Base-by-base conservation (phyloP, 352 stramenopile genomes). In the Phytophthora pisi region DNA sequence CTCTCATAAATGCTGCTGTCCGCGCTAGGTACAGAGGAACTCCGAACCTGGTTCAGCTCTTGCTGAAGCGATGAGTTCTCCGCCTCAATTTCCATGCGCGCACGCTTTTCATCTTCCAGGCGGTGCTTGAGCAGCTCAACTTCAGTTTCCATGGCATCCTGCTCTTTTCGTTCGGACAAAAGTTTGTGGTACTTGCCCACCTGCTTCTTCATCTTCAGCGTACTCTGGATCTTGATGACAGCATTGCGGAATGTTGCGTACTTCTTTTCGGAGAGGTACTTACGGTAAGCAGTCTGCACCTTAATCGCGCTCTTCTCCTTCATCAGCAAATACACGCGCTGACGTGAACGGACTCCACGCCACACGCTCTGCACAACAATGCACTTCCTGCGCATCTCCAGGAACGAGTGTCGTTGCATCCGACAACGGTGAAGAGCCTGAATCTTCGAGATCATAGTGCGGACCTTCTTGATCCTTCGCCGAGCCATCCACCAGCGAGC, bases 141-240 rank as follows among this genome's bases (percentile, higher is more conserved):
- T 38, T 93, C 84, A 11, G 74, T 90, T 63, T 94, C 82, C 84
- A 95, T 95, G 8, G 72, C 70, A 38, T 74, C 80, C 36, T 93
- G 85, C 51, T 93, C 84, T 54, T 88, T 81, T 45, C 82, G 80
- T 38, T 90, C 76, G 0, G 72, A 80, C 26, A 91, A 64, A 62
- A 91, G 72, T 26, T 63, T 64, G 26, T 84, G 69, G 56, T 91
- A 93, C 63, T 89, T 91, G n/a, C 75, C 72, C 23, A 91, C 77
- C 61, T 93, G 85, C 53, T 89, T 89, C 52, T 79, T 90, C 81
- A 90, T 92, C 72, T 95, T 95, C 10, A 76, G 51, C 11, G 79
- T 72, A 18, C 72, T 78, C 60, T 95, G 88, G 15, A 95, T 75
- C 57, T 85, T 86, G 38, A 93, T 79, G 15, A 93, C 81, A 30